phyloP scores from a whole-genome alignment of 2,329 filamentous ascomycete genomes.

The Colletotrichum musae region DNA sequence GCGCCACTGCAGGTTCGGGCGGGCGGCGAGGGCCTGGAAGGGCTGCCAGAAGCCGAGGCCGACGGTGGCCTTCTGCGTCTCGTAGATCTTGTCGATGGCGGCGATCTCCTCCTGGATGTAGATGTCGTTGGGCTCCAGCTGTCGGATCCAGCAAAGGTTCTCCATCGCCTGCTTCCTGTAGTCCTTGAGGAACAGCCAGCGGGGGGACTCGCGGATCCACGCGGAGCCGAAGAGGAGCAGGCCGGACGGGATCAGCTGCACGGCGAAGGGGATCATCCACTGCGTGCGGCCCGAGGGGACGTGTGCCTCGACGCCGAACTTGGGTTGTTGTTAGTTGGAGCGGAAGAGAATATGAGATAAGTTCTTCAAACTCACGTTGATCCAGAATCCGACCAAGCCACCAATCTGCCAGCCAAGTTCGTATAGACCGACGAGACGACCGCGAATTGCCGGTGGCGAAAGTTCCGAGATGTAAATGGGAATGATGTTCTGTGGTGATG shows the following conservation, averaged over 20 bases:
- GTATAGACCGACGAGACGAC: slow-evolving; percentile 68
- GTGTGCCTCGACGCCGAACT: slow-evolving; percentile 40
- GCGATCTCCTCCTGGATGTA: slow-evolving; percentile 76
- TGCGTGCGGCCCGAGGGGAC: slow-evolving; percentile 40
- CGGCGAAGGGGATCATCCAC: slow-evolving; percentile 66
- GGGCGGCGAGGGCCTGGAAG: slow-evolving; percentile 63
- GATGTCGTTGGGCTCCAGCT: slow-evolving; percentile 61
- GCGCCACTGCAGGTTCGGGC: slow-evolving; percentile 68
- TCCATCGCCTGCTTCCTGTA: slow-evolving; percentile 64
- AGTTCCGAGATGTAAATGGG: slow-evolving; percentile 62
- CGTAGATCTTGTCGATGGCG: slow-evolving; percentile 64
- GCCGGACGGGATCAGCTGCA: slow-evolving; percentile 70
- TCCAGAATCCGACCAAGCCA: slow-evolving; percentile 66
- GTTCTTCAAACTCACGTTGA: slow-evolving; percentile 53
- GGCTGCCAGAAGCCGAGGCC: slow-evolving; percentile 74
- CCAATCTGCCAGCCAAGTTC: slow-evolving; percentile 68
- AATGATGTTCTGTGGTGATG: slow-evolving; percentile 60
- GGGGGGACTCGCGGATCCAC: slow-evolving; percentile 69
- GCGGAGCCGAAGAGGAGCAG: slow-evolving; percentile 63
- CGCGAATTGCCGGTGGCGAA: slow-evolving; percentile 66
- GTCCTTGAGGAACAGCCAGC: slow-evolving; percentile 71
- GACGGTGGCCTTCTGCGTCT: slow-evolving; percentile 66
- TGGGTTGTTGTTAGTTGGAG: slow-evolving; percentile 33
- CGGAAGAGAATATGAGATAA: slow-evolving; percentile 35
- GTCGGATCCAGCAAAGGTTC: slow-evolving; percentile 70